Base-by-base conservation (phyloP, 148 eudicot species). In the Camellia lanceoleosa region DNA sequence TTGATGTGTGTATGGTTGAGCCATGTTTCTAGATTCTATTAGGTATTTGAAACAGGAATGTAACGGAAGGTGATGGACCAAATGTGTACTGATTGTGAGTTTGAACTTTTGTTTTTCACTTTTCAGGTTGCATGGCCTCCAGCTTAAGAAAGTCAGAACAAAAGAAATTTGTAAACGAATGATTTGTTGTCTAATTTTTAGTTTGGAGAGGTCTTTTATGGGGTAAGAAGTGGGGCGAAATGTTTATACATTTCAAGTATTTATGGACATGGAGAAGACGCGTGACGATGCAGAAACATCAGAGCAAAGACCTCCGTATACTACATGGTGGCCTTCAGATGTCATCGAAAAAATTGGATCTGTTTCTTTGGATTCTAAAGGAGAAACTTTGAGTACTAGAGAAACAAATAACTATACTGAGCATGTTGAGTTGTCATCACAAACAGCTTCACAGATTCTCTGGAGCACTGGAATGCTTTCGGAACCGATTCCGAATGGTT, bases 391-490 rank as follows among this genome's bases (percentile, higher is more conserved):
- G 84, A 87, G 83, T 77, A 85, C 56, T 42, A 85, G 83, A 77
- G 89, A 87, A 83, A 79, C 84, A 71, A 84, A 80, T 83, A 78
- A 79, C 78, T 85, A 84, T 72, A 78, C 60, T 79, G 88, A 86
- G 80, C 86, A 86, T 78, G 90, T 86, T 81, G 83, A 77, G 58
- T 83, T 75, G 72, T 83, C 84, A 66, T 79, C 87, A 72, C 87
- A 90, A 77, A 86, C 88, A 41, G 95, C 92, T 23, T 96, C 95
- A 63, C 91, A 90, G 83, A 89, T 90, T 83, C 91, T 96, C 42
- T 94, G 98, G 99, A 89, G 86, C 80, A 93, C 95, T 74, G 97
- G 97, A 82, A 84, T 86, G 79, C 97, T 96, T 77, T 92, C 95
- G 72, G 94, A 91, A 81, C 91, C 93, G 30, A 92, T 96, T 75